phyloP scores from a whole-genome alignment of 2,329 filamentous ascomycete genomes.

The Aureobasidium sp. region DNA sequence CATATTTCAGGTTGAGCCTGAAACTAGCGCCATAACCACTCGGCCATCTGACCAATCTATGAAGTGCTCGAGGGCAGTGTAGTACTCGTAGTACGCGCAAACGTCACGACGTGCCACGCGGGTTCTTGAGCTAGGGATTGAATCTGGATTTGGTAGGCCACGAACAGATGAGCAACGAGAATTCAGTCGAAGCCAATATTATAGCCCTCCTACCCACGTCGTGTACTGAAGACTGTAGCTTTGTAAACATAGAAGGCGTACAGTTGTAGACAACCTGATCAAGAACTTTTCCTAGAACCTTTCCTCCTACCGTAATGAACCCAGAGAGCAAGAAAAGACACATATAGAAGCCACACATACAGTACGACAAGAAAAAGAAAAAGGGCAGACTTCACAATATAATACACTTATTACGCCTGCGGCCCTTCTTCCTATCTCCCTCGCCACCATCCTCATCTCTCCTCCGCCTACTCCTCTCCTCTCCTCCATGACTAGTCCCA shows the following conservation, averaged over 20 bases:
- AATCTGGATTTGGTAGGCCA: too few species aligned
- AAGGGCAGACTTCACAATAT: neutral
- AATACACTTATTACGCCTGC: conserved; percentile 1
- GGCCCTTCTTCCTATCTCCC: neutral
- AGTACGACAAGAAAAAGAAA: neutral
- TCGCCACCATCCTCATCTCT: neutral
- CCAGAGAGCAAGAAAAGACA: neutral
- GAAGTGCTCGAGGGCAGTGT: too few species aligned
- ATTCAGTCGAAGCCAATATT: too few species aligned
- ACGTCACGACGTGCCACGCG: too few species aligned
- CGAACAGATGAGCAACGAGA: too few species aligned
- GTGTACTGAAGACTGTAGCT: too few species aligned
- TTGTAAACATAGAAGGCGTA: too few species aligned
- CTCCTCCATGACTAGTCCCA: neutral
- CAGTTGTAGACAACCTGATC: too few species aligned
- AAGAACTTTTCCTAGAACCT: too few species aligned
- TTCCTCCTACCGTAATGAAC: neutral
- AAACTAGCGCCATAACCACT: conserved; percentile 6
- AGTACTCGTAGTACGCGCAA: too few species aligned
- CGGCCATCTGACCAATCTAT: neutral
- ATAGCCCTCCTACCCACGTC: too few species aligned
- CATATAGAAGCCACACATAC: neutral
- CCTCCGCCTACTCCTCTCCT: neutral
- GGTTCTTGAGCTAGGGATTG: too few species aligned
- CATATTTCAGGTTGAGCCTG: conserved; percentile 3